Conservation (phyloP, 129 eudicot genomes). For the Kitagawia praeruptora region DNA sequence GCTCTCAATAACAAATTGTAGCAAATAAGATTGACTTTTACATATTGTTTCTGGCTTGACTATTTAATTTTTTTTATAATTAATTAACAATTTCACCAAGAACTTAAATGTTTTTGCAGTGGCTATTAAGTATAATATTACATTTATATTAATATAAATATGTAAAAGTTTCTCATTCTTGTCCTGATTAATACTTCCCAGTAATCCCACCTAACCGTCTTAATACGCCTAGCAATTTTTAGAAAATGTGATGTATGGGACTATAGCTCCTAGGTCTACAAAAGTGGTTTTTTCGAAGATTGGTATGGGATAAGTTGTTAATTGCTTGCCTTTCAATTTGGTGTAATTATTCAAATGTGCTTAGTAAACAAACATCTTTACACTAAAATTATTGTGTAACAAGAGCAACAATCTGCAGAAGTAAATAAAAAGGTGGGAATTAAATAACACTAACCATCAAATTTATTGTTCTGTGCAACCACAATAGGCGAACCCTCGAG, state of each 20-base stretch:
- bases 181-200: background rate
- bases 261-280: background rate
- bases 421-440: background rate
- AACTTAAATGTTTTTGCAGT: background rate
- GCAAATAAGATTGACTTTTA: background rate
- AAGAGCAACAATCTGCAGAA: background rate
- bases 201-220: background rate
- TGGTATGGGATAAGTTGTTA: background rate
- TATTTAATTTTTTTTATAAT: background rate
- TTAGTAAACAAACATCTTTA: background rate
- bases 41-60: background rate
- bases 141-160: too few species aligned
- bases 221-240: background rate
- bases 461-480: slow-evolving; percentile 88
- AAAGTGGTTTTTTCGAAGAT: background rate
- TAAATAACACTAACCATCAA: slow-evolving; percentile 58
- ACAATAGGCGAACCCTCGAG: slow-evolving; percentile 94
- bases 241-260: background rate
- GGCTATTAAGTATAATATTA: background rate
- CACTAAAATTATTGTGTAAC: background rate
- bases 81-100: background rate
- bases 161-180: background rate
- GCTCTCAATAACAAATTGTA: background rate
- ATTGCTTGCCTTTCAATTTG: background rate
- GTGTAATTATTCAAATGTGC: background rate